Evolutionary conservation across 1,284 basidiomycete species (phyloP).

Genomic region (Moesziomyces sp.): DNA sequence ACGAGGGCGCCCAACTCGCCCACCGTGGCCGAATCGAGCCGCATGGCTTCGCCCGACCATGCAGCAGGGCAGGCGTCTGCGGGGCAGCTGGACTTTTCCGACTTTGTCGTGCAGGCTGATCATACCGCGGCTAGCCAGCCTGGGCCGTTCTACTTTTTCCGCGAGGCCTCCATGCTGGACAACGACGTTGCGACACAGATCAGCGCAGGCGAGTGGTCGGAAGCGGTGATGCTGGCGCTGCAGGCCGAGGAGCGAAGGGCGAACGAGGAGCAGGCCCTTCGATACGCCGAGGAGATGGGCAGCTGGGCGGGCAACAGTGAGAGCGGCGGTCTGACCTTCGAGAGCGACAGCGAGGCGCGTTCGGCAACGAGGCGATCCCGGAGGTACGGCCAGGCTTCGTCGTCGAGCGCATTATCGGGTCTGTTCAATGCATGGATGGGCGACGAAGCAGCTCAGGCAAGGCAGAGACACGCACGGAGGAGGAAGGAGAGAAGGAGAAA

Average conservation of each 20-base stretch:
- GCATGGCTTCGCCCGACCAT: constrained; percentile 22
- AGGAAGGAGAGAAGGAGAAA: background rate
- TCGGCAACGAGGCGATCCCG: constrained; percentile 4
- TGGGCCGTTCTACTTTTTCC: constrained; percentile 38
- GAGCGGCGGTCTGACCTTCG: constrained; percentile 41
- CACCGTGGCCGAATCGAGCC: constrained; percentile 17
- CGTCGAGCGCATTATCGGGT: constrained; percentile 10
- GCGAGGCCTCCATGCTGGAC: constrained; percentile 39
- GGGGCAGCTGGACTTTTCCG: constrained; percentile 18
- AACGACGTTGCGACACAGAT: constrained; percentile 25
- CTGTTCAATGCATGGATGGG: constrained; percentile 24
- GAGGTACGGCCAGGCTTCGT: constrained; percentile 1
- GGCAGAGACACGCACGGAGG: too few species aligned
- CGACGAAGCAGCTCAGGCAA: background rate
- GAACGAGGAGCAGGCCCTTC: constrained; percentile 29
- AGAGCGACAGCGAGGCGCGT: constrained; percentile 41
- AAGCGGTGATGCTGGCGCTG: constrained; percentile 32
- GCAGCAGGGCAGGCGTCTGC: constrained; percentile 4
- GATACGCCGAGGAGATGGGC: constrained; percentile 48
- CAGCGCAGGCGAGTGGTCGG: constrained; percentile 29
- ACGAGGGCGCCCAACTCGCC: constrained; percentile 31
- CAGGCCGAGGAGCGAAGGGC: constrained; percentile 22
- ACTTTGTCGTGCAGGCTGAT: constrained; percentile 27
- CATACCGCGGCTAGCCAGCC: constrained; percentile 25
- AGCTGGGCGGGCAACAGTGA: constrained; percentile 42